Evolutionary conservation across 129 eudicot species (phyloP), one percentile per base, ranked within the genome.

Genomic region (Flaveria trinervia): DNA sequence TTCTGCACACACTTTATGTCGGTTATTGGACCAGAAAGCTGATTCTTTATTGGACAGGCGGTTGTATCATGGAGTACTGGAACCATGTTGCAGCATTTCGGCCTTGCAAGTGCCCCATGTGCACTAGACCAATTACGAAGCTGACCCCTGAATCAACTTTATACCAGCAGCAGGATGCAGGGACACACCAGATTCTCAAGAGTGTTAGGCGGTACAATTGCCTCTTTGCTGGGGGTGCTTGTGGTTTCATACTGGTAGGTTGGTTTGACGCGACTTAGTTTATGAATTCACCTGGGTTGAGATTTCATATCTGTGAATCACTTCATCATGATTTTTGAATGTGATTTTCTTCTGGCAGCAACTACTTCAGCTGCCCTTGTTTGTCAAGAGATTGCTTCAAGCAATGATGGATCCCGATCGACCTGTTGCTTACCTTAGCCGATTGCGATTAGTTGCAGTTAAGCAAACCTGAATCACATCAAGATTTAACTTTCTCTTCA

Each of bases 61-160:
- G 85, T 71, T 90, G 96, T 65, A 90, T 90, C 57, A 75, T 90
- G 82, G 88, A 87, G 73, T 87, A 87, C 50, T 90, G 96, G 96
- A 90, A 87, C 79, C 84, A 85, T 36, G 82, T 83, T 60, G 83
- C 96, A 68, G 90, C 92, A 12, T 67, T 87, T 78, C 85, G 56
- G 66, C 92, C 96, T 25, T 90, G 96, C 81, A 90, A 77, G 65
- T 90, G 96, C 75, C 96, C 96, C 18, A 85, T 90, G 96, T 90
- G 96, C 80, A 81, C 83, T 7, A 79, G 82, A 64, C 85, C 72
- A 22, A 87, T 90, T 45, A 87, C 89, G 26, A 85, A 72, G 33
- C 76, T 89, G 86, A 86, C 72, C 9, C 96, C 96, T 6, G 86
- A 85, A 81, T 75, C 96, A 56, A 83, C 89, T 57, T 67, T 87